Percentiles rank a stretch among this genome's conserved stretches.
Conservation (phyloP, 345 rosid species). For the Corchorus capsularis region DNA sequence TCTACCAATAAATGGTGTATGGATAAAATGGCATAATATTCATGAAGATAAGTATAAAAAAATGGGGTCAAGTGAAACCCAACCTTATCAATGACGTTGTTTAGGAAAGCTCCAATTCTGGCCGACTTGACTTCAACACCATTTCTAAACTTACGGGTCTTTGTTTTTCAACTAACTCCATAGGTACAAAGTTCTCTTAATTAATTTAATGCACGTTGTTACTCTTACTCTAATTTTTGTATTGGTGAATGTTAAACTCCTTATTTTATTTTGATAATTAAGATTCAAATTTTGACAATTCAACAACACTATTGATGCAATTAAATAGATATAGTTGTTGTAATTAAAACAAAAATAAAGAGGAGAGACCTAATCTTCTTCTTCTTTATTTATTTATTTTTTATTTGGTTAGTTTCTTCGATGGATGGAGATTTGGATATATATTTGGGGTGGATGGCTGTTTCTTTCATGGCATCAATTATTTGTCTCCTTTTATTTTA, state of each 20-base stretch:
- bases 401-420: background rate
- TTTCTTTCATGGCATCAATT: constrained; percentile 10
- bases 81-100: background rate
- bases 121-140: constrained; percentile 4
- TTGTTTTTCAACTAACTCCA: background rate
- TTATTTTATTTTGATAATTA: no score
- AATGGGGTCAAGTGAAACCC: constrained; percentile 10
- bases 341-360: background rate
- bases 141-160: constrained; percentile 14
- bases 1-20: background rate
- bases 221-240: no score
- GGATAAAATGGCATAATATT: background rate
- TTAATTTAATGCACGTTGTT: no score
- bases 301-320: no score
- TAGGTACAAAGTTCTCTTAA: background rate
- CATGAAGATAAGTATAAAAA: background rate
- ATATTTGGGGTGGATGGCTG: background rate
- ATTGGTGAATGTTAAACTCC: no score
- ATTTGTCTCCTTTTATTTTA: background rate
- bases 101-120: constrained; percentile 8
- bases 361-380: background rate
- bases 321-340: background rate
- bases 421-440: background rate
- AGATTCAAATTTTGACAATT: no score
- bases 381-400: no score